Percentiles rank a stretch among this genome's conserved stretches.
These are phyloP conservation scores for Mangifera indica DNA, from an alignment of 345 rosid species.

Conservation along the genomic window DNA sequence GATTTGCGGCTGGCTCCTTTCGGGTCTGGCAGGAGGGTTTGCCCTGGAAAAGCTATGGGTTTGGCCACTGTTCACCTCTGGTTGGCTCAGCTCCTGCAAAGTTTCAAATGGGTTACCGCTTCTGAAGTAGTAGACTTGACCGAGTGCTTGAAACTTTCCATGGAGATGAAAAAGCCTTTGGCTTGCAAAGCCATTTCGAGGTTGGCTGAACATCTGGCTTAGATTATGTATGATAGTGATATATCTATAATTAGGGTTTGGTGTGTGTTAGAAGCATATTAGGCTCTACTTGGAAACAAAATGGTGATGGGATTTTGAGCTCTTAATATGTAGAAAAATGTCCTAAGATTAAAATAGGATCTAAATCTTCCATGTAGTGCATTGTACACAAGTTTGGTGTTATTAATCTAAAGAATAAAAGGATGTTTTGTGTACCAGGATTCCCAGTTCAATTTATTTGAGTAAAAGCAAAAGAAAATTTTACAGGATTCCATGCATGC, in stretches of 20 bases:
- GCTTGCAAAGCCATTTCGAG: slow-evolving; percentile 55
- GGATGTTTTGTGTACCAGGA: not conserved
- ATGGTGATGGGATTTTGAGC: not conserved
- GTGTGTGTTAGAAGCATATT: too few relatives aligned
- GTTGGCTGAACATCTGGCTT: slow-evolving; percentile 6
- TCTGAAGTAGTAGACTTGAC: slow-evolving; percentile 47
- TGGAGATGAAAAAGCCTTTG: slow-evolving; percentile 64
- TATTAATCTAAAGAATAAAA: not conserved
- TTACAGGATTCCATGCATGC: too few relatives aligned
- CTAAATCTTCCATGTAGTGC: not conserved
- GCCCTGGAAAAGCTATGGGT: slow-evolving; percentile 72
- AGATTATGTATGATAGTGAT: not conserved
- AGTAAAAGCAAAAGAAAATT: too few relatives aligned
- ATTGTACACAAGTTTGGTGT: not conserved
- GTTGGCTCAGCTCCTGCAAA: slow-evolving; percentile 57
- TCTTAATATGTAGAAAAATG: not conserved
- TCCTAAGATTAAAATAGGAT: not conserved
- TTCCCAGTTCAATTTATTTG: too few relatives aligned
- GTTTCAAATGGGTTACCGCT: slow-evolving; percentile 44
- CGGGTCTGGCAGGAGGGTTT: slow-evolving; percentile 67
- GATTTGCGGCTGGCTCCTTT: slow-evolving; percentile 73
- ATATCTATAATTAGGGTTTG: not conserved
- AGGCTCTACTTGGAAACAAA: not conserved
- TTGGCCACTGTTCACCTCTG: slow-evolving; percentile 55
- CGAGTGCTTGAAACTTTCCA: slow-evolving; percentile 53